Percentiles rank a stretch among this genome's conserved stretches.
Evolutionary conservation across 2,329 filamentous ascomycete species (phyloP).

Genomic region (Cephalotrichum gorgonifer): DNA sequence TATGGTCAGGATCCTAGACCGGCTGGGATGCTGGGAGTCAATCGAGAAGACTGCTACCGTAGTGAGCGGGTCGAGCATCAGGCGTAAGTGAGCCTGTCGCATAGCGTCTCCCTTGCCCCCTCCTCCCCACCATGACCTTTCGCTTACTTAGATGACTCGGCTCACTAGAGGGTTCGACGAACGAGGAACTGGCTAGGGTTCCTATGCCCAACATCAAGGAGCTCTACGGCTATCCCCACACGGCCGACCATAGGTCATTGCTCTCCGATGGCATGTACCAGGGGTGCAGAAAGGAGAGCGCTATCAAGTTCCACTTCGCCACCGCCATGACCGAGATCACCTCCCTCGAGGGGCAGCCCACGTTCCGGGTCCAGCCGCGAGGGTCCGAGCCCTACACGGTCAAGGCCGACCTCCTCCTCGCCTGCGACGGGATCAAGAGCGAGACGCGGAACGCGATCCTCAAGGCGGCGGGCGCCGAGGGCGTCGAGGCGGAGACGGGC

Average conservation of each 20-base stretch:
- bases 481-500: slow-evolving; percentile 55
- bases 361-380: slow-evolving; percentile 48
- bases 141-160: background rate
- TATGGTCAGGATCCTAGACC: slow-evolving; percentile 65
- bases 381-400: slow-evolving; percentile 42
- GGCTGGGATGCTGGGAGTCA: slow-evolving; percentile 59
- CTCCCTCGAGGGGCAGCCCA: slow-evolving; percentile 48
- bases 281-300: slow-evolving; percentile 52
- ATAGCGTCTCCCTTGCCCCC: background rate
- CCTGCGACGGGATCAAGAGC: slow-evolving; percentile 47
- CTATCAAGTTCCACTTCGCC: slow-evolving; percentile 60
- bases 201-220: slow-evolving; percentile 55
- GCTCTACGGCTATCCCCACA: slow-evolving; percentile 66
- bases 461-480: slow-evolving; percentile 34
- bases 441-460: slow-evolving; percentile 42
- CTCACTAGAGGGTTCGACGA: slow-evolving; percentile 50
- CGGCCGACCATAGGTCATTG: slow-evolving; percentile 67
- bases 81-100: slow-evolving; percentile 32
- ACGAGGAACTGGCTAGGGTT: slow-evolving; percentile 61
- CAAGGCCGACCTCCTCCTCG: slow-evolving; percentile 42
- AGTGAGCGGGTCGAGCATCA: slow-evolving; percentile 61
- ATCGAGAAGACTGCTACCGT: slow-evolving; percentile 64
- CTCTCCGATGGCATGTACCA: slow-evolving; percentile 60
- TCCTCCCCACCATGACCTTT: background rate
- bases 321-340: slow-evolving; percentile 44